Evolutionary conservation across 148 eudicot genomes (phyloP).

Genomic region (Selenicereus undatus): DNA sequence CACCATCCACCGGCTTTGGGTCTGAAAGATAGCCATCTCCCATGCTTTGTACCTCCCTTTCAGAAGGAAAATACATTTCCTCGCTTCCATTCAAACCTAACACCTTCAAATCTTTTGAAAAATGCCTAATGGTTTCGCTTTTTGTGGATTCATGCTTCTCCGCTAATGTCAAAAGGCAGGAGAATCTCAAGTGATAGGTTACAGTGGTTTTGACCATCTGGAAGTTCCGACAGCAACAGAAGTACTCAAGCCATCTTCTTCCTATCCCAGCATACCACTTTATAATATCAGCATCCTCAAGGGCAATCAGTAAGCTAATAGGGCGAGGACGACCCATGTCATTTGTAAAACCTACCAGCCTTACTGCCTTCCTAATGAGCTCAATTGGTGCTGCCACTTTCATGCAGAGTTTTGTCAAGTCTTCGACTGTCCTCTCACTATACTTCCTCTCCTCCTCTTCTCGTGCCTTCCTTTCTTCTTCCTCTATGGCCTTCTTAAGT

Average conservation of each 20-base stretch:
- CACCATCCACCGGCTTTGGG: constrained; percentile 87
- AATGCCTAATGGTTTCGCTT: constrained; percentile 67
- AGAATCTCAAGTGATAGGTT: constrained; percentile 77
- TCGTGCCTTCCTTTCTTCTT: constrained; percentile 46
- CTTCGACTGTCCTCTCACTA: constrained; percentile 62
- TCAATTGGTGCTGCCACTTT: constrained; percentile 72
- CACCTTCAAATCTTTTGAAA: constrained; percentile 71
- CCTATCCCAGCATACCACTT: constrained; percentile 95
- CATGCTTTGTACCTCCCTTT: constrained; percentile 69
- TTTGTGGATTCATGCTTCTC: constrained; percentile 91
- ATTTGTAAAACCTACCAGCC: constrained; percentile 73
- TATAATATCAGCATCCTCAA: constrained; percentile 73
- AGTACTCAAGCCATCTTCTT: constrained; percentile 84
- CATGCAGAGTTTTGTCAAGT: constrained; percentile 71
- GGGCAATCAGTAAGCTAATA: constrained; percentile 50
- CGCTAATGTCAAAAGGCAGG: constrained; percentile 78
- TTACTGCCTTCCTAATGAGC: constrained; percentile 65
- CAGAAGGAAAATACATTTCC: constrained; percentile 64
- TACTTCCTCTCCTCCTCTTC: constrained; percentile 75
- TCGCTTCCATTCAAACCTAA: constrained; percentile 44
- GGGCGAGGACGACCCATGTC: constrained; percentile 96
- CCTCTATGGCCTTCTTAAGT: constrained; percentile 53
- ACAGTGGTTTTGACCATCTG: constrained; percentile 63
- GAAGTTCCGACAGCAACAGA: constrained; percentile 78
- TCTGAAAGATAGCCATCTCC: constrained; percentile 65